Evolutionary conservation across 257 asterid genomes (phyloP), one percentile per base, ranked within the genome.

Genomic region (Agastache rugosa): DNA sequence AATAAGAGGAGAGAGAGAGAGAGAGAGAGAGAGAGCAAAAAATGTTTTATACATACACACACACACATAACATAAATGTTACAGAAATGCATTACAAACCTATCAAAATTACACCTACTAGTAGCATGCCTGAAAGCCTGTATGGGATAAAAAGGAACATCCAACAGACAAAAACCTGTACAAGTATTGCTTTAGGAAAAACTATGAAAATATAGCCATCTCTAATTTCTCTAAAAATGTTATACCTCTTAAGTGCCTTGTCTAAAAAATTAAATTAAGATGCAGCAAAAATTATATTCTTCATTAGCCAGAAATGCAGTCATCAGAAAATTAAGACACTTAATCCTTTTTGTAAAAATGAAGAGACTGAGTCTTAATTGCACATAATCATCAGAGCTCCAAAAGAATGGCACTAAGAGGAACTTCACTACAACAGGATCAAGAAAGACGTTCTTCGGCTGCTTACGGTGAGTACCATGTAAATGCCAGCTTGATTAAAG

Each of bases 351-450:
- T 1, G 0, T 11, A 10, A 3, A 22, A 63, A 35, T 39, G 31
- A 35, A 63, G 51, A 64, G 4, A 47, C 60, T 1, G 51, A 41
- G 16, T 4, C 27, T 14, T 39, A 25, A 60, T 31, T 62, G 65
- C 58, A 61, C 37, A 55, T n/a, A 35, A 22, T 34, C 63, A n/a
- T 54, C 51, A 60, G 37, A 74, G 70, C 66, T 56, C 62, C 69
- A 45, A 60, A 19, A 10, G 25, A 11, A 12, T 19, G 67, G 70
- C 63, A 50, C 54, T 59, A 27, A 59, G 17, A 25, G 31, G 34
- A 67, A 37, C 62, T 59, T 53, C 62, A 23, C 67, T 35, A 16
- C 44, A 39, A 67, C 56, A 37, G 19, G 11, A 42, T 25, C 69
- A 58, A 41, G 17, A 41, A 29, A 5, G 8, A 41, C 47, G 34